phyloP scores from a whole-genome alignment of 768 basidiomycete species.

The Tricholoma sp. region DNA sequence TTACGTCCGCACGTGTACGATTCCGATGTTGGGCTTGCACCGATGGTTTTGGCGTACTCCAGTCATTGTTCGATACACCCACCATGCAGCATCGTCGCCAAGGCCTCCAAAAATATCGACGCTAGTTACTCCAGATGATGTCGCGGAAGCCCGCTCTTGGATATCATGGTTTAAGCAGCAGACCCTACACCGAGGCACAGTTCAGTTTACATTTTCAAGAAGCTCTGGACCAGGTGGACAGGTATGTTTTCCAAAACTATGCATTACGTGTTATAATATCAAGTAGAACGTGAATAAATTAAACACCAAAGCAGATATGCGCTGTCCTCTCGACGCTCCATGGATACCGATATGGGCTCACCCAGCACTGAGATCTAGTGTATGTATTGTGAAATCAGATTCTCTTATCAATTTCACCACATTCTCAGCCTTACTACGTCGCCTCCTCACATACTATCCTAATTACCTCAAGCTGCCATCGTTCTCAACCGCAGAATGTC shows the following conservation, averaged over 20 bases:
- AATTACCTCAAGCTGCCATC: slow-evolving; percentile 61
- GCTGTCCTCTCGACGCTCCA: slow-evolving; percentile 48
- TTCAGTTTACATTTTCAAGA: slow-evolving; percentile 65
- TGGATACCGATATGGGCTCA: slow-evolving; percentile 75
- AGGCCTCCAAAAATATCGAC: slow-evolving; percentile 35
- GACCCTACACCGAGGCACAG: slow-evolving; percentile 44
- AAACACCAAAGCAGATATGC: slow-evolving; percentile 73
- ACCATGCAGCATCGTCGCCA: slow-evolving; percentile 20
- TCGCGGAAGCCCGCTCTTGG: slow-evolving; percentile 50
- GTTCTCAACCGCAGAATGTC: slow-evolving; percentile 76
- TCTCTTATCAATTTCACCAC: background rate
- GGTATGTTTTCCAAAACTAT: slow-evolving; percentile 31
- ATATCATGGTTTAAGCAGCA: slow-evolving; percentile 39
- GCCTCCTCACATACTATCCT: slow-evolving; percentile 65
- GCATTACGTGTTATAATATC: background rate
- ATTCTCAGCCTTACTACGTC: slow-evolving; percentile 53
- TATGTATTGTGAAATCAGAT: slow-evolving; percentile 24
- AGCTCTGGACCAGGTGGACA: slow-evolving; percentile 87
- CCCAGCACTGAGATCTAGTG: slow-evolving; percentile 40
- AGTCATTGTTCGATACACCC: background rate
- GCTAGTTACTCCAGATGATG: slow-evolving; percentile 36
- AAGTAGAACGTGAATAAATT: slow-evolving; percentile 82
- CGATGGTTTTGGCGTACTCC: background rate
- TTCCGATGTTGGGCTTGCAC: too few relatives aligned
- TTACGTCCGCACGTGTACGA: too few relatives aligned